Conservation (phyloP, 75 land plant species). For the Cupressus sempervirens region DNA sequence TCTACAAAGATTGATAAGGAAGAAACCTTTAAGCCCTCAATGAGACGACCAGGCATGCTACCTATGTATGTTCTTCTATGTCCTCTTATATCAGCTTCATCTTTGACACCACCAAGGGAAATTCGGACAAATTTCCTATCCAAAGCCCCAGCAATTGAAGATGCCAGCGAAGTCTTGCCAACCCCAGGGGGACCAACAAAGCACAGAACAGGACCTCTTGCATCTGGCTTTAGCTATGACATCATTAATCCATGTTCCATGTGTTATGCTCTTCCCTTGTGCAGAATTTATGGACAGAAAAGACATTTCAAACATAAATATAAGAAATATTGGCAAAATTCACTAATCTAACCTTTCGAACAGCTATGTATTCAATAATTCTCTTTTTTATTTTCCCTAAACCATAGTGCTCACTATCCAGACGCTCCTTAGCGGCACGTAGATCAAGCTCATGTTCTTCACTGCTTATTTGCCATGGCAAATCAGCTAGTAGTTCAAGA, state of each 20-base stretch:
- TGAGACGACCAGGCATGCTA: slow-evolving; percentile 99
- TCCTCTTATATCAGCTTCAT: slow-evolving; percentile 99
- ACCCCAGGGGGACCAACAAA: slow-evolving; percentile 99
- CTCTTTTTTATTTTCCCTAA: slow-evolving; percentile 87
- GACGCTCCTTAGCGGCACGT: slow-evolving; percentile 84
- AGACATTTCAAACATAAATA: not conserved
- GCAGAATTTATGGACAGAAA: slow-evolving; percentile 2
- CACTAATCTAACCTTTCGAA: slow-evolving; percentile 74
- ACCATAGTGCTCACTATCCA: slow-evolving; percentile 94
- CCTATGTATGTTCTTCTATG: slow-evolving; percentile 97
- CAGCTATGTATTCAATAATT: slow-evolving; percentile 96
- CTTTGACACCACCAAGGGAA: slow-evolving; percentile 98
- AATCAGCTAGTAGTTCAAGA: slow-evolving; percentile 88
- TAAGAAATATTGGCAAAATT: no score
- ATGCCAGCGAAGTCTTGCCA: slow-evolving; percentile 97
- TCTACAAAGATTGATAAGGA: not conserved
- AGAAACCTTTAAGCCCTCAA: slow-evolving; percentile 92
- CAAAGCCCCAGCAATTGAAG: slow-evolving; percentile 94
- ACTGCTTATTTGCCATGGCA: slow-evolving; percentile 90
- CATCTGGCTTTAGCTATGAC: slow-evolving; percentile 96
- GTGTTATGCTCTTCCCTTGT: not conserved
- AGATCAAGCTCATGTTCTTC: slow-evolving; percentile 86
- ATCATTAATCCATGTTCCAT: slow-evolving; percentile 11
- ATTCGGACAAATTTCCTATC: slow-evolving; percentile 84
- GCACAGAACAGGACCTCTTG: slow-evolving; percentile 93